Base-by-base conservation (phyloP, 1,284 basidiomycete species). In the Cutaneotrichosporon cutaneum region DNA sequence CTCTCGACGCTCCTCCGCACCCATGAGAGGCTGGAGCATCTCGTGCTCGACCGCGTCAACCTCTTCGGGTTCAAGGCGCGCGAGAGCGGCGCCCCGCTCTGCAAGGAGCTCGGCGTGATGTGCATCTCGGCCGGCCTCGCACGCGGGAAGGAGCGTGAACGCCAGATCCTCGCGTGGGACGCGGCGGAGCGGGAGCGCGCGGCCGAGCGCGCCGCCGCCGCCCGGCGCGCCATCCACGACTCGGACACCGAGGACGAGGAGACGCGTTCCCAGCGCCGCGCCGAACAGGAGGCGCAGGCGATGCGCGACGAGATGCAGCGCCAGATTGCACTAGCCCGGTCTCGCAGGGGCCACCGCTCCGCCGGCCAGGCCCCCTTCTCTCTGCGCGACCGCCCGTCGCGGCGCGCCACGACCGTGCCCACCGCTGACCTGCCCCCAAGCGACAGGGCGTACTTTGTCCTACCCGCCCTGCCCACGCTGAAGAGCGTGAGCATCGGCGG, bases 21-120 rank as follows among this genome's bases (percentile, higher is more conserved):
- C 16, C 76, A 78, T 48, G 54, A 63, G 3, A 64, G 63, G 2
- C 68, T 81, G 8, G 73, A 79, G 65, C 78, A 80, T 58, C 70
- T 81, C 24, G 75, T 81, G 10, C 66, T 81, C 39, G 80, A 81
- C 61, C 73, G 76, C 32, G 77, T 77, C 53, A 80, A 80, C 61
- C 68, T 81, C 24, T 80, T 81, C 60, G 79, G 79, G 14, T 80
- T 80, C 51, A 66, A 61, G 13, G 78, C 76, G 4, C 70, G 70
- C 30, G 79, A 78, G 30, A 73, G 70, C 32, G 80, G 79, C 8
- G 61, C 64, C 7, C 72, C 75, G 44, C 35, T 76, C 44, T 77
- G 77, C 60, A 62, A 69, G 32, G 75, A 77, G 52, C 67, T 81
- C 0, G 79, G 77, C 8, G 70, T 63, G 22, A 55, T 75, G 52